Evolutionary conservation across 805 yeast species (phyloP).

Genomic region (Saturnispora bothae): DNA sequence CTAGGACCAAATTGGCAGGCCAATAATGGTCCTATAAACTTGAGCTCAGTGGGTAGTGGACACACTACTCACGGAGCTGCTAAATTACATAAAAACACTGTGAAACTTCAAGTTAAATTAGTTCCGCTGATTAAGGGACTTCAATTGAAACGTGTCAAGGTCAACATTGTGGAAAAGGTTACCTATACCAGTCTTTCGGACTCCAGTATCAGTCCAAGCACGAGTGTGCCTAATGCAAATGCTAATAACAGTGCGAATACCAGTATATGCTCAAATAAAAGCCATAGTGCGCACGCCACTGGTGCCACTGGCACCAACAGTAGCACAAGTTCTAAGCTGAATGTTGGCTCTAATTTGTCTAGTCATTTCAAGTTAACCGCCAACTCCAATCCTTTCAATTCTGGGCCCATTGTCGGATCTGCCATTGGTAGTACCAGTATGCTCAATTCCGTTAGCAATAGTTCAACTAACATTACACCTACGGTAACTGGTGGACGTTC

Average conservation of each 20-base stretch:
- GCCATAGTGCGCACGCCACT: neutral
- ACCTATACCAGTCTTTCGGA: conserved; percentile 37
- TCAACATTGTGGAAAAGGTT: conserved; percentile 57
- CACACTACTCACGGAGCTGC: no score
- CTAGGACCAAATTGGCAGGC: no score
- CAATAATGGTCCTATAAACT: no score
- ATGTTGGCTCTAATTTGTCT: neutral
- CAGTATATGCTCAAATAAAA: no score
- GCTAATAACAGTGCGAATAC: neutral
- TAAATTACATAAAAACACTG: conserved; percentile 16
- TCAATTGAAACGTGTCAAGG: conserved; percentile 49
- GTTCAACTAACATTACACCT: no score
- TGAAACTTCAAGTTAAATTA: conserved; percentile 51
- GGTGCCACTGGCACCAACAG: neutral
- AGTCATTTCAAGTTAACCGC: neutral
- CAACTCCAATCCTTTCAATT: no score
- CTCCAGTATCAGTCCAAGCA: neutral
- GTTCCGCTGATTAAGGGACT: conserved; percentile 57
- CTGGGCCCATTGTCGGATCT: no score
- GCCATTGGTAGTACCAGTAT: no score
- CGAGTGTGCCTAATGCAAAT: neutral
- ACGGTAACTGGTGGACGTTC: no score
- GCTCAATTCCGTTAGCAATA: no score
- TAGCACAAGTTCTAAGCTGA: neutral
- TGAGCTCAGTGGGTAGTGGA: no score